phyloP scores from a whole-genome alignment of 2,329 filamentous ascomycete species.

The Talaromyces sp. region DNA sequence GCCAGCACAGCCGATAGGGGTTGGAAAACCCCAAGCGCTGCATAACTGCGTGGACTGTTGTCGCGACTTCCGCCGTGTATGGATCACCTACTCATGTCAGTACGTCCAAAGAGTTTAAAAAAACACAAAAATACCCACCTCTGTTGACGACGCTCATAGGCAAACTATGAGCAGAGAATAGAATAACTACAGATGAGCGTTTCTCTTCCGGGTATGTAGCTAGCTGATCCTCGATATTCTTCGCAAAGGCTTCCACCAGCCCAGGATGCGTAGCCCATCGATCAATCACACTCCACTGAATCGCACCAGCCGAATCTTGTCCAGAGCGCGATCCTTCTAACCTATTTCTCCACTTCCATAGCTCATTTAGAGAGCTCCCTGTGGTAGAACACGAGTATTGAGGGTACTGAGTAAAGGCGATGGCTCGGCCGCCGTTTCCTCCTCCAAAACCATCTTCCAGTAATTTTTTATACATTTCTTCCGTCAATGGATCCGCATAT shows the following conservation, averaged over 20 bases:
- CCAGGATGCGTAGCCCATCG: constrained; percentile 92
- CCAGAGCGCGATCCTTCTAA: constrained; percentile 71
- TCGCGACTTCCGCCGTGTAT: constrained; percentile 91
- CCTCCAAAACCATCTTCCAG: constrained; percentile 86
- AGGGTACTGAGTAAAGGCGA: constrained; percentile 97
- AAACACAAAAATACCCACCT: constrained; percentile 49
- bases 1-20: constrained; percentile 92
- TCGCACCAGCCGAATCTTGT: constrained; percentile 60
- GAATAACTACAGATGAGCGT: constrained; percentile 73
- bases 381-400: constrained; percentile 98
- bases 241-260: constrained; percentile 84
- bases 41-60: constrained; percentile 97
- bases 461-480: constrained; percentile 82
- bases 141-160: constrained; percentile 97
- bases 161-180: constrained; percentile 93
- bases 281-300: constrained; percentile 97
- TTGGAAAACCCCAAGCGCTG: constrained; percentile 81
- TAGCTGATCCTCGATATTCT: constrained; percentile 84
- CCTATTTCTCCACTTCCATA: constrained; percentile 91
- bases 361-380: constrained; percentile 89
- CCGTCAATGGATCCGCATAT: constrained; percentile 88
- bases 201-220: constrained; percentile 78
- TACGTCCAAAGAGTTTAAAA: background rate
- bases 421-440: constrained; percentile 84
- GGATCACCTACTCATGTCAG: constrained; percentile 64